Base-by-base conservation (phyloP, 345 rosid genomes). In the Excoecaria agallocha region DNA sequence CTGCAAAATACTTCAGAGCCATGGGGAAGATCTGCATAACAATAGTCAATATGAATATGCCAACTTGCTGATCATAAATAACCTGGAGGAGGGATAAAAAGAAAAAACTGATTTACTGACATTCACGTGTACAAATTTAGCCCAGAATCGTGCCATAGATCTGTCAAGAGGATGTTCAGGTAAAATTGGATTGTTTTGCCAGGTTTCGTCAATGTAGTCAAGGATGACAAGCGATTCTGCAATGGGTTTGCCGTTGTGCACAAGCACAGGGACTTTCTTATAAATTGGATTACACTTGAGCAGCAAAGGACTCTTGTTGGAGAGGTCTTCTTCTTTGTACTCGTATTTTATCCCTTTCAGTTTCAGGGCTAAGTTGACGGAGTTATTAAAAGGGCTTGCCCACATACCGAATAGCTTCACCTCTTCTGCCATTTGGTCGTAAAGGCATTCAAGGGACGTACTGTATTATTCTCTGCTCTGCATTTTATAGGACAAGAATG, bases 191-290 rank as follows among this genome's bases (percentile, higher is more conserved):
- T 51, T 69, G 17, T 43, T 22, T 10, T n/a, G 20, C 74, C 74
- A 76, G 8, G 64, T 70, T 8, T 76, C 75, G 8, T 76, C 70
- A 12, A 76, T 70, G 71, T 76, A 76, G 61, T 70, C 74, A 17
- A 76, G 69, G 8, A 70, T 70, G 58, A 70, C 69, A 1, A 70
- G 65, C 4, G 79, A 76, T 64, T 76, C 75, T 39, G 66, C 49
- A 43, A 76, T 52, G 3, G 79, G 64, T 45, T 70, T 76, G 9
- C 58, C 79, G n/a, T 76, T 70, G 71, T 76, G 79, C 0, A 70
- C 13, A 13, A 76, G 64, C 30, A 76, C 79, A 16, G 70, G 79
- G 48, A 76, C 25, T 25, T 70, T 70, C 63, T 71, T 54, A 52
- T 76, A 75, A 60, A 69, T 39, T n/a, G 78, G 61, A 43, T 69